Conservation (phyloP, 441 rosid genomes). For the Pelargonium myrrhifolium region DNA sequence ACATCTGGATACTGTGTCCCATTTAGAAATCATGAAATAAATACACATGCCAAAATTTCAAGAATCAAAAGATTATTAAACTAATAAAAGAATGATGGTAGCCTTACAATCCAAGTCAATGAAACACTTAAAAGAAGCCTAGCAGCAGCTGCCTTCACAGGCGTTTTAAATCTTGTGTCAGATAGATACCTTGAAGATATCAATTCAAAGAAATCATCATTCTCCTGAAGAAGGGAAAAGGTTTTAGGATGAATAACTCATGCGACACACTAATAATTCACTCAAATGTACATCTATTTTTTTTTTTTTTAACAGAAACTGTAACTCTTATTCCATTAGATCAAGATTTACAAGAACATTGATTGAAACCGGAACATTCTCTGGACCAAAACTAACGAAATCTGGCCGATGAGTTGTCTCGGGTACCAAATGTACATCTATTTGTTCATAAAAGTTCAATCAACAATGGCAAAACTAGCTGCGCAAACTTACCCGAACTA, state of each 20-base stretch:
- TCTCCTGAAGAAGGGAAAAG: conserved; percentile 50
- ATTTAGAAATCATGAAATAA: conserved; percentile 21
- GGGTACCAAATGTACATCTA: no score
- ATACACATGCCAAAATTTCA: conserved; percentile 12
- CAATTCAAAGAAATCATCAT: conserved; percentile 93
- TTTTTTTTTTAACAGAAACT: no score
- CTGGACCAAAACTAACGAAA: no score
- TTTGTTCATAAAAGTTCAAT: no score
- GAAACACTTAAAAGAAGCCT: conserved; percentile 82
- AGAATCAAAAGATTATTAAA: not conserved
- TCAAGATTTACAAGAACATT: no score
- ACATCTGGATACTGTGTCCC: conserved; percentile 71
- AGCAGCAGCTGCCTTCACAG: conserved; percentile 81
- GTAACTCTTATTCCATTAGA: no score
- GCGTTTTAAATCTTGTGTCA: conserved; percentile 58
- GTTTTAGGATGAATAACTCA: conserved; percentile 2
- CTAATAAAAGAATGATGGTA: conserved; percentile 5
- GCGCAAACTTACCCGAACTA: conserved; percentile 48
- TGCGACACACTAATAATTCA: not conserved
- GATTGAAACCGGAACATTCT: no score
- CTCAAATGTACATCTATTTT: not conserved
- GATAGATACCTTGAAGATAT: conserved; percentile 79
- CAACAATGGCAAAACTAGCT: conserved; percentile 12
- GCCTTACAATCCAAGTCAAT: conserved; percentile 65
- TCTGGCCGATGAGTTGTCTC: no score